Base-by-base conservation (phyloP, 345 rosid species). In the Eucalyptus pauciflora region DNA sequence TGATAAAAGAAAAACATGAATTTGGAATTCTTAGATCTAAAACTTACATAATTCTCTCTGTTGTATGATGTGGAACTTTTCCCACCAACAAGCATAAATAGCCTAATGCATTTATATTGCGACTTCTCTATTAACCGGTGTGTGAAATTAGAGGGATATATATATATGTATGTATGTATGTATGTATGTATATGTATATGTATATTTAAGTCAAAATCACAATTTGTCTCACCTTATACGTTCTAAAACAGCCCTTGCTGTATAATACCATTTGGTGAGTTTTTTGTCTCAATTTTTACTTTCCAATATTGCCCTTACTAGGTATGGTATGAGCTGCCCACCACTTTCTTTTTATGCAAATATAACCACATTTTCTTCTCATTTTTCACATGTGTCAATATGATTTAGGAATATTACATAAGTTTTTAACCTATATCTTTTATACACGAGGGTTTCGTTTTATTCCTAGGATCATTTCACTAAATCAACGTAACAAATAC, bases 101-200 rank as follows among this genome's bases (percentile, higher is more conserved):
- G n/a, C 31, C 31, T 27, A 27, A 29, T 13, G 1, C 17, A 62
- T 62, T 27, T 1, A 62, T 60, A 60, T 60, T 27, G 13, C 2
- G 31, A 25, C 67, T 60, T 60, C 6, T 25, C 14, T 25, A 25
- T 60, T 3, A 60, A 25, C 31, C 2, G 15, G 7, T 27, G 67
- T 27, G 29, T 60, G 67, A 60, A 25, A 60, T 60, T 60, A 60
- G n/a, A 58, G 13, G 67, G 15, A 8, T 3, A 5, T 41, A 52
- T 54, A 7, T 17, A 1, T 52, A 17, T 7, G 18, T 17, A 1
- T 7, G 7, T 18, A 18, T 52, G 41, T 4, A 1, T 54, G 4
- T 49, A 2, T 49, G 4, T 49, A 13, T 50, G 2, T 13, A 25
- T 22, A 25, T 25, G 2, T 9, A 11, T 10, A 0, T 2, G 3